Conservation (phyloP, 2,329 filamentous ascomycete genomes). For the Fusarium lyarnte region DNA sequence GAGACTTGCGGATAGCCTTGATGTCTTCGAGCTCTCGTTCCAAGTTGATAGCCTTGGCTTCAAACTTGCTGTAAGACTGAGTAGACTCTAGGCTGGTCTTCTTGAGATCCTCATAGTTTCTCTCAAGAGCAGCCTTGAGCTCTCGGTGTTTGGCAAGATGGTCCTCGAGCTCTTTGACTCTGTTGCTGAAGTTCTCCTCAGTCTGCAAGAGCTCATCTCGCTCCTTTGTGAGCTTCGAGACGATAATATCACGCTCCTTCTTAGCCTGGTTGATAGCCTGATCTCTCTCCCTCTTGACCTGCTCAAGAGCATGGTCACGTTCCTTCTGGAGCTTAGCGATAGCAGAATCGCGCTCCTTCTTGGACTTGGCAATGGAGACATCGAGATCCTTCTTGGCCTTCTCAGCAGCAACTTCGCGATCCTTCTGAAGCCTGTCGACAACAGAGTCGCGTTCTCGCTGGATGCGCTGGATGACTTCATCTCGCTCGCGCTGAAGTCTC, state of each 20-base stretch:
- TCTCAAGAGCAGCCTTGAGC: constrained; percentile 40
- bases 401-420: constrained; percentile 26
- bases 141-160: constrained; percentile 40
- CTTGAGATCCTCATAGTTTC: constrained; percentile 42
- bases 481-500: constrained; percentile 31
- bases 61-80: constrained; percentile 23
- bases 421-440: constrained; percentile 32
- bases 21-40: constrained; percentile 41
- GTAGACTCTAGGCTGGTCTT: constrained; percentile 30
- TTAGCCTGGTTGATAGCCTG: constrained; percentile 30
- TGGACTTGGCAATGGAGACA: constrained; percentile 29
- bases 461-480: constrained; percentile 29
- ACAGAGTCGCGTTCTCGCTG: constrained; percentile 34
- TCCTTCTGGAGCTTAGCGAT: constrained; percentile 35
- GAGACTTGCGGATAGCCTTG: constrained; percentile 38
- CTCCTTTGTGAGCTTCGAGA: constrained; percentile 37
- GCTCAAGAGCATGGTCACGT: constrained; percentile 33
- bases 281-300: constrained; percentile 36
- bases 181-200: constrained; percentile 31
- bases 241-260: constrained; percentile 34
- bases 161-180: constrained; percentile 43
- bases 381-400: constrained; percentile 39
- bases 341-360: constrained; percentile 38
- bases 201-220: constrained; percentile 38
- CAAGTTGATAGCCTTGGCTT: constrained; percentile 42